These are phyloP conservation scores for Ophiostoma himal-ulmi DNA, from an alignment of 2,329 filamentous ascomycete species.

Conservation along the genomic window DNA sequence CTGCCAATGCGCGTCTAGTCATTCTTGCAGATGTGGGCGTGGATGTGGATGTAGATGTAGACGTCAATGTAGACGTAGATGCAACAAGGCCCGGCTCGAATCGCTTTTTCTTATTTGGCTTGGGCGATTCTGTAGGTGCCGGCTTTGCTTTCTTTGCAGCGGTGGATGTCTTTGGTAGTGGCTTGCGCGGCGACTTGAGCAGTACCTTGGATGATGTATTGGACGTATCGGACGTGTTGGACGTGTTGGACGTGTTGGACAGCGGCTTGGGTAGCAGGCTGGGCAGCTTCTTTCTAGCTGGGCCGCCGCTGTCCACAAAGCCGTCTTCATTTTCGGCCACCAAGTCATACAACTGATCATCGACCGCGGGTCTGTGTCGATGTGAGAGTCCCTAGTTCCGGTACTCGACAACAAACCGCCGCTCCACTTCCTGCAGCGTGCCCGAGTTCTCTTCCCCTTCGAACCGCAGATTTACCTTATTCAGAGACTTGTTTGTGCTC, in stretches of 20 bases:
- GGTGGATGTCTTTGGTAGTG: neutral
- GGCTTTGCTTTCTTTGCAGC: neutral
- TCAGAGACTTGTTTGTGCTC: conserved; percentile 50
- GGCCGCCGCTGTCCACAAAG: neutral
- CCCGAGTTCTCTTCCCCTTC: conserved; percentile 71
- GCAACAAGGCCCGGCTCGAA: neutral
- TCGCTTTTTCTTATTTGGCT: neutral
- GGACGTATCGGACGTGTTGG: neutral
- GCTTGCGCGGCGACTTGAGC: neutral
- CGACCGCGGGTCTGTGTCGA: neutral
- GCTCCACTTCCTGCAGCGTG: conserved; percentile 68
- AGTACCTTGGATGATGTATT: neutral
- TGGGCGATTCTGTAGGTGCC: no score
- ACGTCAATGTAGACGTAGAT: neutral
- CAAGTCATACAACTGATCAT: no score
- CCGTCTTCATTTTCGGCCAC: neutral
- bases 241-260: neutral
- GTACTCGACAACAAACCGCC: conserved; percentile 72
- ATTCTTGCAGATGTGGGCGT: no score
- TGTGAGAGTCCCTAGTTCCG: conserved; percentile 31
- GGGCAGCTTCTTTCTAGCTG: neutral
- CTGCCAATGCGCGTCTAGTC: neutral
- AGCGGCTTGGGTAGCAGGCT: neutral
- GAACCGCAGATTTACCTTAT: conserved; percentile 63
- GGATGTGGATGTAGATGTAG: no score